Conservation (phyloP, 2,329 filamentous ascomycete genomes). For the Herpotrichia juniperi region DNA sequence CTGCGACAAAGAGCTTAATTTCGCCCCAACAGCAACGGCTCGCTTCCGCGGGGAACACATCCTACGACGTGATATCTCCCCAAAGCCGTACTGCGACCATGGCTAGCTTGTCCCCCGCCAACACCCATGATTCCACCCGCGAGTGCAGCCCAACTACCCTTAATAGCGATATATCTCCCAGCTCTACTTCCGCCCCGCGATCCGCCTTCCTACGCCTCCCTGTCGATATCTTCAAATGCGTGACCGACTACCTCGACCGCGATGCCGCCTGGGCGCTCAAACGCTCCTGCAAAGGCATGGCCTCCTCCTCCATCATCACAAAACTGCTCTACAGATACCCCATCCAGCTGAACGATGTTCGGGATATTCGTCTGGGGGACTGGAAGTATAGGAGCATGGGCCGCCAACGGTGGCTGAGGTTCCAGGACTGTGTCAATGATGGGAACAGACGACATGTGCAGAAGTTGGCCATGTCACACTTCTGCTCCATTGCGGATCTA, state of each 20-base stretch:
- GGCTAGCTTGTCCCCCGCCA: too few relatives aligned
- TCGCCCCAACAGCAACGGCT: too few relatives aligned
- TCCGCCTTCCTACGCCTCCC: conserved; percentile 37
- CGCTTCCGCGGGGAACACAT: too few relatives aligned
- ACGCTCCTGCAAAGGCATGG: conserved; percentile 38
- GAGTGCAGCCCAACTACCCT: conserved; percentile 29
- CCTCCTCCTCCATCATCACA: conserved; percentile 33
- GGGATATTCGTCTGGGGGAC: conserved; percentile 37
- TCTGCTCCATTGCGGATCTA: conserved; percentile 43
- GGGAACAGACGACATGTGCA: conserved; percentile 38
- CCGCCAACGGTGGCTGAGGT: conserved; percentile 34
- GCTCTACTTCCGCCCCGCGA: conserved; percentile 22
- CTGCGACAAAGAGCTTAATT: too few relatives aligned
- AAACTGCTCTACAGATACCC: conserved; percentile 42
- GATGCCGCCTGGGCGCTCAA: conserved; percentile 42
- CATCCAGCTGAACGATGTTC: conserved; percentile 36
- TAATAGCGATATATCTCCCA: background rate
- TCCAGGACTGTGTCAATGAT: conserved; percentile 39
- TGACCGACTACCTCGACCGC: conserved; percentile 42
- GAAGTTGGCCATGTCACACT: conserved; percentile 45
- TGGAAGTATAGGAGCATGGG: conserved; percentile 41
- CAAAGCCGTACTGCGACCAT: too few relatives aligned
- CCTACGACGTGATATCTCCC: too few relatives aligned
- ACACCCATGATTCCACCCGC: too few relatives aligned
- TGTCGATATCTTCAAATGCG: conserved; percentile 44